phyloP scores from a whole-genome alignment of 2,329 filamentous ascomycete species.

The Claviceps paspali region DNA sequence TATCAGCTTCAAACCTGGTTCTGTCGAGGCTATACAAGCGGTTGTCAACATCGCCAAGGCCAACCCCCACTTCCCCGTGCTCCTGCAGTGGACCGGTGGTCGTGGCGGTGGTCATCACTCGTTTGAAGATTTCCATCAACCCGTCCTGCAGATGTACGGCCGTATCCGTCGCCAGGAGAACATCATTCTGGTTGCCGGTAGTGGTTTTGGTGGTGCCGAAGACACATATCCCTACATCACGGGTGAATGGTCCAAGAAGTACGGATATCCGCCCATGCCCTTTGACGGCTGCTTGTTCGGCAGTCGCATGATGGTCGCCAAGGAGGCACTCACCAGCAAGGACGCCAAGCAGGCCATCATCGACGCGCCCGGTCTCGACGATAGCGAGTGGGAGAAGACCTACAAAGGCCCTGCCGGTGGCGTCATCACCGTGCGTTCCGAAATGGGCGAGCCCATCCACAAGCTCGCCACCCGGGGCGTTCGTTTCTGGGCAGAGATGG shows the following conservation, averaged over 20 bases:
- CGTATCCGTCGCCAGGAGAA: conserved; percentile 76
- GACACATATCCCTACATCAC: conserved; percentile 89
- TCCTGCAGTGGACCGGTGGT: conserved; percentile 89
- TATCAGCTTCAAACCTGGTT: conserved; percentile 88
- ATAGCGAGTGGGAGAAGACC: conserved; percentile 78
- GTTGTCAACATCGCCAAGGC: conserved; percentile 88
- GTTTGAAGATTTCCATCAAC: conserved; percentile 88
- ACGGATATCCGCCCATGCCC: conserved; percentile 82
- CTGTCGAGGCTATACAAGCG: conserved; percentile 71
- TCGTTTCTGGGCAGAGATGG: conserved; percentile 96
- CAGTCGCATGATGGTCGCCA: conserved; percentile 87
- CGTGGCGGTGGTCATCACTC: conserved; percentile 91
- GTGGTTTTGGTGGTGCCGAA: conserved; percentile 78
- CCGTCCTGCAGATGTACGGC: conserved; percentile 80
- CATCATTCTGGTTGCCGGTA: conserved; percentile 77
- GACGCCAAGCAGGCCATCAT: conserved; percentile 83
- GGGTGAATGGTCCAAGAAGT: conserved; percentile 74
- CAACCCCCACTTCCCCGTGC: conserved; percentile 85
- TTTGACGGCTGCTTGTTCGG: conserved; percentile 86
- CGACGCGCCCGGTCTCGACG: conserved; percentile 68
- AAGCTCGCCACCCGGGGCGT: conserved; percentile 96
- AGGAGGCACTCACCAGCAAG: conserved; percentile 78
- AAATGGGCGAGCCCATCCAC: conserved; percentile 99
- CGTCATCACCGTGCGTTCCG: conserved; percentile 89
- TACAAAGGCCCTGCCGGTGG: conserved; percentile 86